A percentile compares a stretch with the other conserved stretches of the same genome.
Evolutionary conservation across 805 yeast species (phyloP).

Genomic region (Saturnispora halmiae): DNA sequence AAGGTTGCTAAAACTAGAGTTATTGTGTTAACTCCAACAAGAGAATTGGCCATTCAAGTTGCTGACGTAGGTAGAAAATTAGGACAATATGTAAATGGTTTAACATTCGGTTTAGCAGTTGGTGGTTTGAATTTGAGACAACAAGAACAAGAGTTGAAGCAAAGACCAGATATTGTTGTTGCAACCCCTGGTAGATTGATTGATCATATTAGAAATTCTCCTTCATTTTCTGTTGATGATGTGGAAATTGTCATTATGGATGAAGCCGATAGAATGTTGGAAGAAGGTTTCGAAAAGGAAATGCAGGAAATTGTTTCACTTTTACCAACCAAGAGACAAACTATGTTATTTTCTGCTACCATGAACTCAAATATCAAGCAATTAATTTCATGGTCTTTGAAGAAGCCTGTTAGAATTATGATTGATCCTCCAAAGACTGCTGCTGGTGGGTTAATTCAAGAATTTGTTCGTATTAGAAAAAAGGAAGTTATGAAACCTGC

Average conservation of each 20-base stretch:
- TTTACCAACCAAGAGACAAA: conserved; percentile 87
- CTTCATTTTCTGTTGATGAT: conserved; percentile 80
- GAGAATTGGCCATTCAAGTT: conserved; percentile 96
- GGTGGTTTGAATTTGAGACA: conserved; percentile 95
- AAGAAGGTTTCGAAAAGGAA: conserved; percentile 97
- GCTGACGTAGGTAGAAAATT: conserved; percentile 85
- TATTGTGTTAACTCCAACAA: conserved; percentile 85
- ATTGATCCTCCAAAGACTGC: conserved; percentile 94
- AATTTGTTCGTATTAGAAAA: conserved; percentile 88
- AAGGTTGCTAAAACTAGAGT: conserved; percentile 85
- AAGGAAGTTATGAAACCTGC: conserved; percentile 82
- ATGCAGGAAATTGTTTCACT: conserved; percentile 80
- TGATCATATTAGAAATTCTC: conserved; percentile 92
- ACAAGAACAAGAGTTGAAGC: conserved; percentile 88
- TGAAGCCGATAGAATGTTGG: conserved; percentile 99
- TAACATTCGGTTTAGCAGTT: conserved; percentile 90
- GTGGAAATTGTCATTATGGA: conserved; percentile 91
- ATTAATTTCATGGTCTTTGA: conserved; percentile 77
- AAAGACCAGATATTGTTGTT: conserved; percentile 91
- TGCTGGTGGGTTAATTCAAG: conserved; percentile 83
- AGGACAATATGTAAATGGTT: conserved; percentile 62
- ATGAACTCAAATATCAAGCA: conserved; percentile 92
- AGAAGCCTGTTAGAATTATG: conserved; percentile 89
- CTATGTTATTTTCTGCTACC: conserved; percentile 91
- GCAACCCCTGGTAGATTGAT: conserved; percentile 99